Conservation (phyloP, 2,329 filamentous ascomycete species). For the Penicillium palitans region DNA sequence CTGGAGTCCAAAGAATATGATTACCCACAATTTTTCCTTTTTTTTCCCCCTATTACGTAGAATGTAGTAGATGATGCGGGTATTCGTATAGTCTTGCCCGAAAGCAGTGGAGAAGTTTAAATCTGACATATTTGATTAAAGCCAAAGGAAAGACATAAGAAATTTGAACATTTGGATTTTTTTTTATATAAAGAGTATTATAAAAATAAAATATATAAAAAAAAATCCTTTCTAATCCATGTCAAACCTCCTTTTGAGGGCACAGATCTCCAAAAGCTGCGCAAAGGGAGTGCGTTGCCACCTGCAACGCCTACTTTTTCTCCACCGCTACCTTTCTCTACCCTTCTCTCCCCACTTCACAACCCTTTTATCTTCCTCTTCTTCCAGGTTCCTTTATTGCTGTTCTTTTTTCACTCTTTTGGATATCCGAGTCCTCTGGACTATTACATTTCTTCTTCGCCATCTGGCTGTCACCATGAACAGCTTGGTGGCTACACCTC, state of each 20-base stretch:
- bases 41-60: not conserved
- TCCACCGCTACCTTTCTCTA: conserved; percentile 37
- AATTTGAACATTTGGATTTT: not conserved
- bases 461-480: conserved; percentile 56
- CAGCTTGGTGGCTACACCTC: conserved; percentile 59
- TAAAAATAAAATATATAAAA: not conserved
- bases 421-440: conserved; percentile 5
- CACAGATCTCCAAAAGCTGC: conserved; percentile 25
- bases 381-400: conserved; percentile 12
- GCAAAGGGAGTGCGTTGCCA: conserved; percentile 35
- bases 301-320: conserved; percentile 36
- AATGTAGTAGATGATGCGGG: conserved; percentile 11
- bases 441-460: conserved; percentile 17
- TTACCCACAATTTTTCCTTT: not conserved
- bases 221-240: not conserved
- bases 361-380: conserved; percentile 21
- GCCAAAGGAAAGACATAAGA: not conserved
- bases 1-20: conserved; percentile 9
- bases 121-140: not conserved
- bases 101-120: conserved; percentile 4
- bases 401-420: conserved; percentile 11
- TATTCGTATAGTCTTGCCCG: conserved; percentile 1
- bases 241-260: conserved; percentile 10
- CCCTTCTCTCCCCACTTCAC: conserved; percentile 25
- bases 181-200: not conserved